Evolutionary conservation across 2,329 filamentous ascomycete genomes (phyloP), one percentile per base, ranked within the genome.

Genomic region (Ophiostoma angusticollis): DNA sequence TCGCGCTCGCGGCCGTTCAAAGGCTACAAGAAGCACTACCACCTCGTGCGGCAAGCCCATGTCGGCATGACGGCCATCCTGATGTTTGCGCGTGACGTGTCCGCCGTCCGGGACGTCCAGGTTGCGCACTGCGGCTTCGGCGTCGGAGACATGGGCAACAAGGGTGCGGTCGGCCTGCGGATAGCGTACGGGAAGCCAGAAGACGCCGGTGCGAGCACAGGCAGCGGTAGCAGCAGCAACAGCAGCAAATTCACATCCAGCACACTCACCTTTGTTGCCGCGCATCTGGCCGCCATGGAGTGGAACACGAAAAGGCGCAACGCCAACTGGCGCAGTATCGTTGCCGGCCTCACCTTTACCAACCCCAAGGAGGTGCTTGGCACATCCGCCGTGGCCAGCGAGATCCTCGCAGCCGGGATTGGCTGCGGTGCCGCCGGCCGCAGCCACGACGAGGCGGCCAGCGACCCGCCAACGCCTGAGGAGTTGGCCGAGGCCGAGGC

Each of bases 201-300:
- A 4, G 55, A 55, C 17, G 53, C 51, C 6, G 46, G 56, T n/a
- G n/a, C n/a, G 41, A 54, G 55, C 16, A 53, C 52, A 6, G 46
- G 56, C 41, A 52, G 48, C 32, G 51, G 47, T 22, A 48, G 46
- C 9, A 22, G 22, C 21, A 11, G 18, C 50, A 50, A 16, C 50
- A 49, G 39, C 56, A 37, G 11, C 53, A 46, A 35, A 63, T 11
- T 16, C 25, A 14, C 29, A 4, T 23, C 63, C 5, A 71, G 80
- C 19, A 74, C 83, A 50, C 58, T 95, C 40, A 94, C 85, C 0
- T 91, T 96, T 55, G 78, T 93, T 29, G 78, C 84, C 28, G 84
- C 86, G 11, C 91, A 98, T 58, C 65, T 96, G 40, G 84, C 87
- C 1, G 82, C 89, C 6, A 84, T 85, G 74, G 91, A 98, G 59